A percentile compares a stretch with the other conserved stretches of the same genome.
Conservation (phyloP, 495 filamentous ascomycete genomes). For the Amphirosellinia nigrospora region DNA sequence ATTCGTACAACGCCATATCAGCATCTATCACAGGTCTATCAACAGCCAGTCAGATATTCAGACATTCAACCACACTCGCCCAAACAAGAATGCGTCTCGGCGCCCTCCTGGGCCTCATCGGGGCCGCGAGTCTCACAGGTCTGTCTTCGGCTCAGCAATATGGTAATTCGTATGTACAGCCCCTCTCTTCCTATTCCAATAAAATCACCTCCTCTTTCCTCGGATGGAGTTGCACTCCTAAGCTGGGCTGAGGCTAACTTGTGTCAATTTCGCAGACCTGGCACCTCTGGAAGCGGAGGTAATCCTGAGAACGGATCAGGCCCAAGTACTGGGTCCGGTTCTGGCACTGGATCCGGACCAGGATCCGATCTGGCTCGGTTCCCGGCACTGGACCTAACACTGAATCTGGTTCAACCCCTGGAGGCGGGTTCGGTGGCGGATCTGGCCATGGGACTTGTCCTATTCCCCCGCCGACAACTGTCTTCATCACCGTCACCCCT, state of each 20-base stretch:
- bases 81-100: constrained; percentile 33
- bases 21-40: constrained; percentile 24
- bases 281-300: constrained; percentile 13
- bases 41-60: constrained; percentile 21
- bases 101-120: constrained; percentile 36
- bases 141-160: constrained; percentile 36
- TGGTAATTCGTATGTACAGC: constrained; percentile 34
- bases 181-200: too few species aligned
- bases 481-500: constrained; percentile 44
- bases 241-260: background rate
- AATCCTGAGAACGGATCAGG: constrained; percentile 21
- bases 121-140: constrained; percentile 34
- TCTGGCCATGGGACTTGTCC: constrained; percentile 34
- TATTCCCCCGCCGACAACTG: constrained; percentile 38
- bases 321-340: constrained; percentile 7
- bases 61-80: constrained; percentile 29
- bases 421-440: constrained; percentile 17
- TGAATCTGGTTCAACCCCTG: constrained; percentile 21
- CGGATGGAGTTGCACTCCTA: background rate
- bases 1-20: constrained; percentile 20
- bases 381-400: constrained; percentile 23
- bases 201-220: background rate
- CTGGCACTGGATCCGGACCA: constrained; percentile 13
- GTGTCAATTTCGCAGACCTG: constrained; percentile 3
- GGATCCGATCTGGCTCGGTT: constrained; percentile 16